Conservation (phyloP, 2,329 filamentous ascomycete genomes). For the Cercospora citrullina region DNA sequence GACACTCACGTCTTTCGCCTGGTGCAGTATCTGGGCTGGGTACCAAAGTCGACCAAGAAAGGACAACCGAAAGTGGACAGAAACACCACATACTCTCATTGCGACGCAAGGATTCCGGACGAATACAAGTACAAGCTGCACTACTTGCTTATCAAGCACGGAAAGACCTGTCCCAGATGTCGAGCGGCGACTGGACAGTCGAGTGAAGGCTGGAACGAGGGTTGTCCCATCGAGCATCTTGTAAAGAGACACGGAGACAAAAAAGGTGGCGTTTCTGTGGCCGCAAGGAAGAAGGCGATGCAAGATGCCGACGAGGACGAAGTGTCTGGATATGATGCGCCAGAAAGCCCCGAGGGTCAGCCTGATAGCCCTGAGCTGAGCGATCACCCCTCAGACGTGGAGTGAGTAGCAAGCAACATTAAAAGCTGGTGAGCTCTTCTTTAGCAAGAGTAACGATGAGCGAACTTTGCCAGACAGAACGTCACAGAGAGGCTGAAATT, state of each 20-base stretch:
- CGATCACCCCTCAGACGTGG: slow-evolving; percentile 32
- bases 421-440: not conserved
- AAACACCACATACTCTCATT: slow-evolving; percentile 59
- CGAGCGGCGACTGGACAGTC: slow-evolving; percentile 61
- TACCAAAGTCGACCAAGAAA: slow-evolving; percentile 51
- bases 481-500: not conserved
- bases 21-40: slow-evolving; percentile 62
- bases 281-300: slow-evolving; percentile 51
- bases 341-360: slow-evolving; percentile 41
- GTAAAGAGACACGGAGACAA: slow-evolving; percentile 58
- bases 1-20: slow-evolving; percentile 68
- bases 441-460: slow-evolving; percentile 1
- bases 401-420: slow-evolving; percentile 38
- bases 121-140: slow-evolving; percentile 64
- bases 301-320: slow-evolving; percentile 78
- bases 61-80: slow-evolving; percentile 48
- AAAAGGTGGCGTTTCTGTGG: slow-evolving; percentile 45
- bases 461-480: not conserved
- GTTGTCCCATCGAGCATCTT: slow-evolving; percentile 65
- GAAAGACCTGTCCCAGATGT: slow-evolving; percentile 62
- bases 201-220: slow-evolving; percentile 63
- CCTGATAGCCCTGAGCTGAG: slow-evolving; percentile 28
- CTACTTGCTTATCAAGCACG: slow-evolving; percentile 62
- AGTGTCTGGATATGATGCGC: slow-evolving; percentile 72
- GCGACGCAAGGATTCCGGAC: slow-evolving; percentile 62